phyloP scores from a whole-genome alignment of 2,329 filamentous ascomycete genomes.

The Pseudogymnoascus sp. region DNA sequence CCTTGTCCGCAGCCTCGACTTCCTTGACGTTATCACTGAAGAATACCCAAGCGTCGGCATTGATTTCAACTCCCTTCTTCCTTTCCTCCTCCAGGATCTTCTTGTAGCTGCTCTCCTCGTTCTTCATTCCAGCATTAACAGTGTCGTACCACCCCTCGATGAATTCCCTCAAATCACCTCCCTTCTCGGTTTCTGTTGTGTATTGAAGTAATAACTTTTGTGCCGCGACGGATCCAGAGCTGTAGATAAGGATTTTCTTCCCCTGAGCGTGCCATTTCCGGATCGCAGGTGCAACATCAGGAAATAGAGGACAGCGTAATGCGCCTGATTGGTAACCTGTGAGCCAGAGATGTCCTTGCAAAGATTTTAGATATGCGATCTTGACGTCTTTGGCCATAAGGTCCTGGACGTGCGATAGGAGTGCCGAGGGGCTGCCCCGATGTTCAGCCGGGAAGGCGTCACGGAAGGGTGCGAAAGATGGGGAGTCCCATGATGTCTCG shows the following conservation, averaged over 20 bases:
- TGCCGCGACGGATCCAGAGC: constrained; percentile 69
- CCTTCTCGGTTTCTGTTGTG: constrained; percentile 44
- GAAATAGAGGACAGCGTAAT: constrained; percentile 65
- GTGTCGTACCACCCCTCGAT: constrained; percentile 71
- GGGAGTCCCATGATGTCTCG: constrained; percentile 56
- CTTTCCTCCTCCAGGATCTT: constrained; percentile 18
- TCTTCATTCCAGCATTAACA: constrained; percentile 70
- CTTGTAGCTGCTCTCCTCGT: constrained; percentile 56
- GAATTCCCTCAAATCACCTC: constrained; percentile 48
- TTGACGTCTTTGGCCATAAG: constrained; percentile 68
- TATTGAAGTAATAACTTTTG: constrained; percentile 74
- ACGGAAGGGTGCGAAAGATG: constrained; percentile 58
- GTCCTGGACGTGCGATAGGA: constrained; percentile 61
- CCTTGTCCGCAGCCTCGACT: constrained; percentile 52
- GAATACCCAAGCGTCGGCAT: constrained; percentile 58
- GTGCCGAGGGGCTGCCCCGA: constrained; percentile 47
- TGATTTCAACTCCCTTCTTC: constrained; percentile 31
- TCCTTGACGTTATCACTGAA: constrained; percentile 71
- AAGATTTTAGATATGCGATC: constrained; percentile 65
- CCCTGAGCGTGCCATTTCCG: constrained; percentile 47
- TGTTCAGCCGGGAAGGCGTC: constrained; percentile 62
- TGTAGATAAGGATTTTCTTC: constrained; percentile 63
- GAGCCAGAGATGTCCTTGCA: constrained; percentile 74
- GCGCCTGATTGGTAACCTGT: constrained; percentile 63
- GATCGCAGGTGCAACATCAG: constrained; percentile 61